Conservation (phyloP, 306 rosid genomes). For the Trifolium repens region DNA sequence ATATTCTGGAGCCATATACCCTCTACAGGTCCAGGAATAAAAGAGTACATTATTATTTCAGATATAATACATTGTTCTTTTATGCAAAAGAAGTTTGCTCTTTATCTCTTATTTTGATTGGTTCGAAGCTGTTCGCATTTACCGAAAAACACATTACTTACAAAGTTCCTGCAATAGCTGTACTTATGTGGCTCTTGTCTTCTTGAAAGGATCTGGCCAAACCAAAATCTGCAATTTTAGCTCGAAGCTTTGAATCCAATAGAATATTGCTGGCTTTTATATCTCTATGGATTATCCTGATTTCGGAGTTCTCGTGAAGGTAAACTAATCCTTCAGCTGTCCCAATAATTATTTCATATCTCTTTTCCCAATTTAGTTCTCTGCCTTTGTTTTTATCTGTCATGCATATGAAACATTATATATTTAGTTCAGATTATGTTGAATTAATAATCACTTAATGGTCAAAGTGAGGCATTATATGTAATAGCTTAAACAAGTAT, state of each 20-base stretch:
- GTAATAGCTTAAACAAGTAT: neutral
- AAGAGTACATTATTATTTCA: neutral
- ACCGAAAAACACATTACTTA: constrained; percentile 42
- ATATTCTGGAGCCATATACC: constrained; percentile 98
- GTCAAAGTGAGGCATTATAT: constrained; percentile 1
- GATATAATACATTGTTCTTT: neutral
- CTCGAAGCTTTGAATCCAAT: constrained; percentile 71
- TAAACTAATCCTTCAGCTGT: constrained; percentile 85
- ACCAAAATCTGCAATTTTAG: constrained; percentile 97
- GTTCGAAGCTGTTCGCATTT: constrained; percentile 1
- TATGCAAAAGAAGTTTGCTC: neutral
- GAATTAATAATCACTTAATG: constrained; percentile 15
- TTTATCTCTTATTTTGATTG: neutral
- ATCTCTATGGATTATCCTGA: constrained; percentile 85
- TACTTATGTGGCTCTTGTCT: constrained; percentile 90
- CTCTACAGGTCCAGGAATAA: constrained; percentile 52
- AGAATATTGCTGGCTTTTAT: constrained; percentile 92
- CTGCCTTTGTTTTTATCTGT: constrained; percentile 66
- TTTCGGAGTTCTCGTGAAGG: constrained; percentile 77
- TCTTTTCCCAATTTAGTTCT: constrained; percentile 80
- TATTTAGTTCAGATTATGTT: constrained; percentile 8
- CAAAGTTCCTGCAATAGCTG: constrained; percentile 96
- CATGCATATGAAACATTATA: constrained; percentile 29
- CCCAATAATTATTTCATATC: constrained; percentile 68
- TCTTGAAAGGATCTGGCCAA: constrained; percentile 89